A percentile compares a stretch with the other conserved stretches of the same genome.
phyloP scores from a whole-genome alignment of 345 rosid species.

The Nephelium lappaceum region DNA sequence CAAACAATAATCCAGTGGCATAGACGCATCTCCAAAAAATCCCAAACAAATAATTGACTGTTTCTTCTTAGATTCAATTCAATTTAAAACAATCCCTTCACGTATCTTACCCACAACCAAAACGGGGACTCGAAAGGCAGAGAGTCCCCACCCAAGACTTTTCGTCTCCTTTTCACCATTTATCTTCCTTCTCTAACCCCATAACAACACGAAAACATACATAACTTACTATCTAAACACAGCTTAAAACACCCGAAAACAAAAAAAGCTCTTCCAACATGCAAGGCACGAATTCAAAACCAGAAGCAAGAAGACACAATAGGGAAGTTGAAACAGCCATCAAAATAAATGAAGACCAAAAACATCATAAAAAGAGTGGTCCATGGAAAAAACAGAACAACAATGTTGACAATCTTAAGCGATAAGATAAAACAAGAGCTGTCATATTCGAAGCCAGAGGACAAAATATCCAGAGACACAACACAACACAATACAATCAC shows the following conservation, averaged over 20 bases:
- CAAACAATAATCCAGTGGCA: neutral
- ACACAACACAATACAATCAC: neutral
- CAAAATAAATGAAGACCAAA: neutral
- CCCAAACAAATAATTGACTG: neutral
- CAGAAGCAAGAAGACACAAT: slow-evolving; percentile 8
- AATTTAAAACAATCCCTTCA: neutral
- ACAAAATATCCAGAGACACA: slow-evolving; percentile 27
- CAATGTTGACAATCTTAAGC: slow-evolving; percentile 18
- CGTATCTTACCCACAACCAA: neutral
- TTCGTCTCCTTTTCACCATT: neutral
- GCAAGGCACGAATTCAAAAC: neutral
- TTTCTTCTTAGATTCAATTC: neutral
- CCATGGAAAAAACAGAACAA: slow-evolving; percentile 19
- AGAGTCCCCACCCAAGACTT: neutral
- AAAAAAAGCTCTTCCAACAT: slow-evolving; percentile 1
- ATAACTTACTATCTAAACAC: neutral
- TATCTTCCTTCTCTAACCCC: neutral
- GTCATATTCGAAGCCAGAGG: slow-evolving; percentile 20
- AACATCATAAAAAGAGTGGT: slow-evolving; percentile 17
- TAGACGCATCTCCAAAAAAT: neutral
- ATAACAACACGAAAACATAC: neutral
- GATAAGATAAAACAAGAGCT: slow-evolving; percentile 19
- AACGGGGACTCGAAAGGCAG: neutral
- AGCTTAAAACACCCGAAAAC: neutral
- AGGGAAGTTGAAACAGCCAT: neutral